Evolutionary conservation across 805 yeast genomes (phyloP), one percentile per base, ranked within the genome.

Genomic region (Lachancea lanzarotensis): DNA sequence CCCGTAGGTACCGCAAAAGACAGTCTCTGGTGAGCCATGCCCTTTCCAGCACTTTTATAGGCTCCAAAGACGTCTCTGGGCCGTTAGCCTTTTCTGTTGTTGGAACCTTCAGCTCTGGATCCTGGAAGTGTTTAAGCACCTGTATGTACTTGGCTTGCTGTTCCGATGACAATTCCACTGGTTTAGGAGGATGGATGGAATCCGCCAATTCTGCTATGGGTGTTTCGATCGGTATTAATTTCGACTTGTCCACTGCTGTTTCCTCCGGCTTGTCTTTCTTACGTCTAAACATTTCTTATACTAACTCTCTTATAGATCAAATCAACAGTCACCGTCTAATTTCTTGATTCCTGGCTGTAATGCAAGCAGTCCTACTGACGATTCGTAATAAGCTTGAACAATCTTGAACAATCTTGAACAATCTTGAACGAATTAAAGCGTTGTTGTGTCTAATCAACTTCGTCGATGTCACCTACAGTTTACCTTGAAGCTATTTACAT

Each of bases 11-110:
- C 61, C 99, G 77, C 56, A 88, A 66, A 46, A 93, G 72, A 62
- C 98, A 93, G 63, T 93, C 98, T 55, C 84, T 76, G 1, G 97
- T 85, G 45, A 93, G 71, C 98, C 98, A 93, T 0, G 95, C 82
- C 63, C 80, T 84, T 64, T 93, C 98, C 37, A 69, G 68, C 17
- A 60, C 69, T 0, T 58, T 41, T 20, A 63, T 43, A 15, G 64
- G 45, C 60, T 61, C 37, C 73, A 58, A 1, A 35, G 59, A 60
- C n/a, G 63, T 63, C 1, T 63, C 39, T 25, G 16, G 17, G 11
- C 31, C 39, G 25, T 19, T n/a, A 13, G 62, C 50, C 18, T 73
- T 72, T 55, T 81, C 86, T 18, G 66, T 65, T 11, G 66, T 59
- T 1, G 84, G 79, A 11, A 82, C 59, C 19, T 55, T 60, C 40